A percentile compares a stretch with the other conserved stretches of the same genome.
Evolutionary conservation across 2,329 filamentous ascomycete genomes (phyloP).

Genomic region (Didymellaceae sp.): DNA sequence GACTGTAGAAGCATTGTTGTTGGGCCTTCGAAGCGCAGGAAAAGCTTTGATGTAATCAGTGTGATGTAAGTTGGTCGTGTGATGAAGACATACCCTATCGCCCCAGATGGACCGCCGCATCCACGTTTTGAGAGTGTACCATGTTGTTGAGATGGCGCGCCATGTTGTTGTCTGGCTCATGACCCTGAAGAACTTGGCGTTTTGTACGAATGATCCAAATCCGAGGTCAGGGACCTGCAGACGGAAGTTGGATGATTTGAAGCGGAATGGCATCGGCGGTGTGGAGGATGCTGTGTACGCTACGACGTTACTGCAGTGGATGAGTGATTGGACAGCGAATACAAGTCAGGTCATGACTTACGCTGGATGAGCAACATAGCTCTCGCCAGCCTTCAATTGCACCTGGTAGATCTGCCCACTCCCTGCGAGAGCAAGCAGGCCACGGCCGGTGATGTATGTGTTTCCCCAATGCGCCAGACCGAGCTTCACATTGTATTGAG

Average conservation of each 20-base stretch:
- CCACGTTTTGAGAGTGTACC: conserved; percentile 76
- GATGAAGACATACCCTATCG: conserved; percentile 66
- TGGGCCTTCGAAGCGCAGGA: conserved; percentile 88
- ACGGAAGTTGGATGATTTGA: conserved; percentile 76
- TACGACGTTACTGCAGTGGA: conserved; percentile 72
- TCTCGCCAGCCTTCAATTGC: conserved; percentile 79
- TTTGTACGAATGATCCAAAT: conserved; percentile 68
- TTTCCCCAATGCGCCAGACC: conserved; percentile 89
- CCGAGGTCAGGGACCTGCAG: conserved; percentile 78
- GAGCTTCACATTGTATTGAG: conserved; percentile 75
- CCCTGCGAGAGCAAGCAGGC: conserved; percentile 82
- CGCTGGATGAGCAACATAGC: conserved; percentile 85
- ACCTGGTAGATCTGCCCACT: conserved; percentile 91
- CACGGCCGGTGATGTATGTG: conserved; percentile 85
- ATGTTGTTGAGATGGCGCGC: conserved; percentile 68
- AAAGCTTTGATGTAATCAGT: conserved; percentile 61
- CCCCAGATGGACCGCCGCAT: conserved; percentile 88
- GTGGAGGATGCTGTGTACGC: conserved; percentile 82
- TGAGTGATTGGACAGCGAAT: conserved; percentile 4
- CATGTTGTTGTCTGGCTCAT: conserved; percentile 76
- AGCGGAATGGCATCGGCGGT: conserved; percentile 82
- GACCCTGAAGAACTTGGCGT: conserved; percentile 73
- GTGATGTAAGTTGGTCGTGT: not conserved
- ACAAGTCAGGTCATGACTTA: not conserved
- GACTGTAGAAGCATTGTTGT: conserved; percentile 87